These are phyloP conservation scores for Monosiga brevicollis DNA, from an alignment of 78 protist genomes.

Conservation along the genomic window DNA sequence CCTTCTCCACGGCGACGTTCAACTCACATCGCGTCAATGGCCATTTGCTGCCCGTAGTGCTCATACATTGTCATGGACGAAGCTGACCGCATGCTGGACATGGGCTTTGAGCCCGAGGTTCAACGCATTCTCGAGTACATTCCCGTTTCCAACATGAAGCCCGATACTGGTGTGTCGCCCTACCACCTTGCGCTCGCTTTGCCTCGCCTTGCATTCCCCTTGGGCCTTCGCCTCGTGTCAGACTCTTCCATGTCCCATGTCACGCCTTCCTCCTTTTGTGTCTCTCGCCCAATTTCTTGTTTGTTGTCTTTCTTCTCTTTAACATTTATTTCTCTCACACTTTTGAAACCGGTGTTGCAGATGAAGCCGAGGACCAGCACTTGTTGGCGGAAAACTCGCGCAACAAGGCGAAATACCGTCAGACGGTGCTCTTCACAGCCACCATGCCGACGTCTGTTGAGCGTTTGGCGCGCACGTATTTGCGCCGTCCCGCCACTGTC, in stretches of 20 bases:
- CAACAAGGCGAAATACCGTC: slow-evolving; percentile 3
- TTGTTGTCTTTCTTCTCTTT: too few species aligned
- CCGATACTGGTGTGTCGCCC: slow-evolving; percentile 21
- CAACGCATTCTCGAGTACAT: slow-evolving; percentile 67
- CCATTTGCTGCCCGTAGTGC: background rate
- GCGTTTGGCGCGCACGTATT: background rate
- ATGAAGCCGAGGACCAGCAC: background rate
- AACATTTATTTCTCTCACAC: too few species aligned
- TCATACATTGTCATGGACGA: slow-evolving; percentile 91
- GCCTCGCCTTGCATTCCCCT: too few species aligned
- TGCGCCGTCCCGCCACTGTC: background rate
- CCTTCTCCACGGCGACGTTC: too few species aligned
- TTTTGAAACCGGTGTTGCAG: too few species aligned
- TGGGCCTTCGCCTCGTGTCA: too few species aligned
- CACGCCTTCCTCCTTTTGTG: too few species aligned
- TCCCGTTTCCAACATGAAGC: slow-evolving; percentile 33
- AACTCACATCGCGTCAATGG: too few species aligned
- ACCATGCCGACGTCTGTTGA: slow-evolving; percentile 40
- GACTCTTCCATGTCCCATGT: too few species aligned
- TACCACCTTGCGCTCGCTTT: too few species aligned
- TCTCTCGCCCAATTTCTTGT: too few species aligned
- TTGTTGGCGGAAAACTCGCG: background rate
- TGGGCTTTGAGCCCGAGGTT: slow-evolving; percentile 90
- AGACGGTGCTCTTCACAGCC: slow-evolving; percentile 61
- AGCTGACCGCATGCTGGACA: slow-evolving; percentile 81